Conservation (phyloP, 495 filamentous ascomycete genomes). For the Podospora comata region DNA sequence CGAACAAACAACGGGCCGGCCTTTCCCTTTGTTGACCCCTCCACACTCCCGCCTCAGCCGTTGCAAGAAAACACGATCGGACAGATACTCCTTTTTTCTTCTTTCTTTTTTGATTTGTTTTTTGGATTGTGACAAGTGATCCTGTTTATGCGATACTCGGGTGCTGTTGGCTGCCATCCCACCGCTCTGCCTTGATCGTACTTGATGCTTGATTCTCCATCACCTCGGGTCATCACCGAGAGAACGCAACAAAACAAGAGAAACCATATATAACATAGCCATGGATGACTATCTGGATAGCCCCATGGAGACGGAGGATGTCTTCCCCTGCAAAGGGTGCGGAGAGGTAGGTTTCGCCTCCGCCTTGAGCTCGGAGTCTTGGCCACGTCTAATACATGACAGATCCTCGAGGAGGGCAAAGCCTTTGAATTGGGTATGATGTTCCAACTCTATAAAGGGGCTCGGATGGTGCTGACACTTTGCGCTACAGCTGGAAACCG, state of each 20-base stretch:
- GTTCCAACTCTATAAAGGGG: neutral
- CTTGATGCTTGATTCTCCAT: neutral
- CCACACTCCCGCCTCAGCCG: neutral
- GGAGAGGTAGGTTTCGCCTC: conserved; percentile 66
- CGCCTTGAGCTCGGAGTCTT: neutral
- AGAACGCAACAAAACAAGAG: neutral
- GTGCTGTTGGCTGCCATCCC: conserved; percentile 1
- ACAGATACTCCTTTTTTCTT: neutral
- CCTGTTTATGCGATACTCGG: neutral
- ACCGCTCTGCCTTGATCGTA: neutral
- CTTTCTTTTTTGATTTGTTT: too few species aligned
- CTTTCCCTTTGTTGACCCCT: neutral
- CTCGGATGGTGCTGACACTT: neutral
- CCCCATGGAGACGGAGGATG: conserved; percentile 83
- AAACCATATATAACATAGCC: conserved; percentile 15
- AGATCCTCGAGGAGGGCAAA: conserved; percentile 96
- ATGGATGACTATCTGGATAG: conserved; percentile 71
- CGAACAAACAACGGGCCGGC: neutral
- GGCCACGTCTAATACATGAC: conserved; percentile 12
- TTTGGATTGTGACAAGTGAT: neutral
- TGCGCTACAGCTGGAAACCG: conserved; percentile 75
- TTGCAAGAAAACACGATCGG: neutral
- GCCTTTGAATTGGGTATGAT: conserved; percentile 91
- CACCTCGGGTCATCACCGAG: neutral
- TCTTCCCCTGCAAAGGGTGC: conserved; percentile 95